A percentile compares a stretch with the other conserved stretches of the same genome.
Conservation (phyloP, 257 asterid genomes). For the Solanum neorickii region DNA sequence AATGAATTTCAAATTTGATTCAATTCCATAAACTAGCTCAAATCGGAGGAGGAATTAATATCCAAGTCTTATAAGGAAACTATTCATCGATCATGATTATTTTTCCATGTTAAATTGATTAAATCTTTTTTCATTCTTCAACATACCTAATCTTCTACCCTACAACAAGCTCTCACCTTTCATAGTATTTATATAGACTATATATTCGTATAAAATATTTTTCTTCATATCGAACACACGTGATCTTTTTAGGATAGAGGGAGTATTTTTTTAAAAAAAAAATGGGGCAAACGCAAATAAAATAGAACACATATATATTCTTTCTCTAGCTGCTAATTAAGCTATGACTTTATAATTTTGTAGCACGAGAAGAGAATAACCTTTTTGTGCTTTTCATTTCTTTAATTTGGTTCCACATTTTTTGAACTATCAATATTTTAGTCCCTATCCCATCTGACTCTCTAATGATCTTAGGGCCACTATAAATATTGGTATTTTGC, state of each 20-base stretch:
- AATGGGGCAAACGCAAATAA: not conserved
- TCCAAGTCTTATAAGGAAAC: not conserved
- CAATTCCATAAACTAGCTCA: not conserved
- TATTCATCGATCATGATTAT: too few species aligned
- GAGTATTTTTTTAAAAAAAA: not conserved
- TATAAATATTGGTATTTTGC: constrained; percentile 29
- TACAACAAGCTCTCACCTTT: not conserved
- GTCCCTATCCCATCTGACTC: not conserved
- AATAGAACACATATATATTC: not conserved
- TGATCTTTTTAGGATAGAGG: not conserved
- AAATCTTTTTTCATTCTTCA: not conserved
- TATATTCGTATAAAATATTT: not conserved
- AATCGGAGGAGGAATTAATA: not conserved
- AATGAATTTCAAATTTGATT: not conserved
- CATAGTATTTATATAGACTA: not conserved
- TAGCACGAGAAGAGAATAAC: not conserved
- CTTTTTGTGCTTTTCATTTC: not conserved
- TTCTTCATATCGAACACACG: not conserved
- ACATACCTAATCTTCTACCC: not conserved
- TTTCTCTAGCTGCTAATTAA: not conserved
- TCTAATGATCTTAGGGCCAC: constrained; percentile 8
- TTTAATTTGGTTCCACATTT: not conserved
- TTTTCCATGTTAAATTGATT: not conserved
- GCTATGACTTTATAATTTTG: not conserved
- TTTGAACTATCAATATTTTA: constrained; percentile 1